Percentiles rank a stretch among this genome's conserved stretches.
Evolutionary conservation across 2,329 filamentous ascomycete species (phyloP).

Genomic region (Trichoderma sp.): DNA sequence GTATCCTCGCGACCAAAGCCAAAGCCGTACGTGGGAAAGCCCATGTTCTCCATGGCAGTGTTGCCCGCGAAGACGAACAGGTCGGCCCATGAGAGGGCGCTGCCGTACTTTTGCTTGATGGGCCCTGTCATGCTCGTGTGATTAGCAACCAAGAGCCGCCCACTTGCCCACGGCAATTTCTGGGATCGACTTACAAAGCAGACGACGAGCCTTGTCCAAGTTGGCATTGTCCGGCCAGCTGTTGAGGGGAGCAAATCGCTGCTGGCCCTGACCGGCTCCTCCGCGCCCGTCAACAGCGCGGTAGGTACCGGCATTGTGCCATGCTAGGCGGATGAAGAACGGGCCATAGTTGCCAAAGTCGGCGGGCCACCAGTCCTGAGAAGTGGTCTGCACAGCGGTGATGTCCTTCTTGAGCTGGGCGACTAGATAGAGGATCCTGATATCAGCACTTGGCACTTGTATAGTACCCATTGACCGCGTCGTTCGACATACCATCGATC

Average conservation of each 20-base stretch:
- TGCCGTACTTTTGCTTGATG: slow-evolving; percentile 81
- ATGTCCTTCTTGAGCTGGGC: slow-evolving; percentile 73
- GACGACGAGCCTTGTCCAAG: slow-evolving; percentile 76
- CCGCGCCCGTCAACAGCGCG: slow-evolving; percentile 73
- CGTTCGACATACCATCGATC: slow-evolving; percentile 54
- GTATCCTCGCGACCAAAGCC: slow-evolving; percentile 70
- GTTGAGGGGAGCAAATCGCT: slow-evolving; percentile 73
- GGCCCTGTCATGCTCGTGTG: slow-evolving; percentile 47
- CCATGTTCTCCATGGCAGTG: slow-evolving; percentile 75
- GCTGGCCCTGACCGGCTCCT: slow-evolving; percentile 60
- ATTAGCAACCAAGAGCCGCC: background rate
- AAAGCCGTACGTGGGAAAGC: slow-evolving; percentile 71
- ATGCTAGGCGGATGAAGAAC: slow-evolving; percentile 76
- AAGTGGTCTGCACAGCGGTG: slow-evolving; percentile 69
- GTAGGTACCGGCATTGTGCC: slow-evolving; percentile 79
- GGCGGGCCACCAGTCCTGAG: slow-evolving; percentile 78
- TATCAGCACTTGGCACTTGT: background rate
- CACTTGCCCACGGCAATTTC: too few relatives aligned
- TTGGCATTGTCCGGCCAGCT: slow-evolving; percentile 77
- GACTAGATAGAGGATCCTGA: slow-evolving; percentile 3
- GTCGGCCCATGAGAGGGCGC: slow-evolving; percentile 79
- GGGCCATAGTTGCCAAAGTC: slow-evolving; percentile 80
- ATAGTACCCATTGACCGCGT: background rate
- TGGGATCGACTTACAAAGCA: slow-evolving; percentile 54
- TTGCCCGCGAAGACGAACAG: slow-evolving; percentile 71